phyloP scores from a whole-genome alignment of 768 basidiomycete species.

The Lactifluus rugatus region DNA sequence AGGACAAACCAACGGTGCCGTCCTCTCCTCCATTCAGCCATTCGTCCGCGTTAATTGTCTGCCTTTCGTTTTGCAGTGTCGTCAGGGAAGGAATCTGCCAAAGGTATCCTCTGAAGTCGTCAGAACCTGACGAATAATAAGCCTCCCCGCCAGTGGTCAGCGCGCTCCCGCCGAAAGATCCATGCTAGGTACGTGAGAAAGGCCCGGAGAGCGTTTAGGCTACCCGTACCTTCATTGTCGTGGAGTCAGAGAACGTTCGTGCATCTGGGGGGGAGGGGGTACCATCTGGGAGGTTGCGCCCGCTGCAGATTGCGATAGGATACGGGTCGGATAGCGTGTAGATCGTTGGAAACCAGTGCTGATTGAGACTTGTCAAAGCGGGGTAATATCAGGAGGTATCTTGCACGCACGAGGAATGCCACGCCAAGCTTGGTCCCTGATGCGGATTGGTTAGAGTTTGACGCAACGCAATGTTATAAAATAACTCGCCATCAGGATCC shows the following conservation, averaged over 20 bases:
- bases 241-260: slow-evolving; percentile 57
- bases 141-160: slow-evolving; percentile 41
- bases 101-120: slow-evolving; percentile 71
- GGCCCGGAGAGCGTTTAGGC: neutral
- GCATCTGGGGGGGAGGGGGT: slow-evolving; percentile 35
- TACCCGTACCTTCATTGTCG: slow-evolving; percentile 60
- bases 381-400: neutral
- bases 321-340: slow-evolving; percentile 57
- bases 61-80: slow-evolving; percentile 37
- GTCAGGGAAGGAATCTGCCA: slow-evolving; percentile 59
- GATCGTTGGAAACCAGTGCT: slow-evolving; percentile 66
- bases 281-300: slow-evolving; percentile 46
- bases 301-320: slow-evolving; percentile 63
- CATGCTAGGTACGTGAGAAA: slow-evolving; percentile 40
- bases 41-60: slow-evolving; percentile 34
- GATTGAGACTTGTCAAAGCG: neutral
- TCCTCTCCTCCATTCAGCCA: slow-evolving; percentile 34
- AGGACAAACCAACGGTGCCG: slow-evolving; percentile 31
- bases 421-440: slow-evolving; percentile 56
- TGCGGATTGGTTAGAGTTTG: neutral
- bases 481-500: slow-evolving; percentile 51
- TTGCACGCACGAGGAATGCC: slow-evolving; percentile 48
- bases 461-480: neutral
- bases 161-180: slow-evolving; percentile 52
- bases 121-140: slow-evolving; percentile 69